Base-by-base conservation (phyloP, 2,329 filamentous ascomycete species). In the Exophiala sp. region DNA sequence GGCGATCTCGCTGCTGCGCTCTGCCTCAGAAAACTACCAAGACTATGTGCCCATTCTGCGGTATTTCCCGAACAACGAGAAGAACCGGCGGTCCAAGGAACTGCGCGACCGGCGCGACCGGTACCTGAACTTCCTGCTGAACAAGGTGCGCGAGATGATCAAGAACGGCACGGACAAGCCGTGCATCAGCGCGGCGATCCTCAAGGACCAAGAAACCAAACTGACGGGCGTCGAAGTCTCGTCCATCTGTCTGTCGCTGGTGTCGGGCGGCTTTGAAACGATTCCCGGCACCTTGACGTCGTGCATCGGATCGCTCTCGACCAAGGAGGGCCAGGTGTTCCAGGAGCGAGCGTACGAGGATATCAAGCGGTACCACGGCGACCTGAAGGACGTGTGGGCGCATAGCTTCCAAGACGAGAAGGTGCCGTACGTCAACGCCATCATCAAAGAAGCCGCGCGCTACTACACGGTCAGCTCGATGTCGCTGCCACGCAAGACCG, bases 21-120 rank as follows among this genome's bases (percentile, higher is more conserved):
- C 79, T n/a, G 88, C 85, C 1, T 86, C 82, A 43, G 86, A 88
- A 61, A 90, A 90, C 61, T 83, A 84, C 73, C 83, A 87, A 60
- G 86, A 91, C 62, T 89, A 90, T 56, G 78, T 90, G 5, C 86
- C 86, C 0, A 63, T 89, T 0, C 63, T 90, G 56, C 75, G 86
- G 11, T 66, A 86, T 1, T 43, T 65, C 8, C 76, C 78, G 53
- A 75, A 77, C 1, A 77, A 73, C 13, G 73, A 77, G 51, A 67
- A 67, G 47, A 86, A 76, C 32, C 47, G 43, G 39, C 48, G 54
- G 8, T 82, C 84, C 0, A 71, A 76, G 10, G 78, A 82, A 51
- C 81, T 81, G 60, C 76, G 83, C 35, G 68, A 73, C 8, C 73
- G 85, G 13, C 73, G 85, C 45, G 84, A 87, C 55, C 73, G 71